Evolutionary conservation across 2,329 filamentous ascomycete species (phyloP), one percentile per base, ranked within the genome.

Genomic region (Venturia aucupariae): DNA sequence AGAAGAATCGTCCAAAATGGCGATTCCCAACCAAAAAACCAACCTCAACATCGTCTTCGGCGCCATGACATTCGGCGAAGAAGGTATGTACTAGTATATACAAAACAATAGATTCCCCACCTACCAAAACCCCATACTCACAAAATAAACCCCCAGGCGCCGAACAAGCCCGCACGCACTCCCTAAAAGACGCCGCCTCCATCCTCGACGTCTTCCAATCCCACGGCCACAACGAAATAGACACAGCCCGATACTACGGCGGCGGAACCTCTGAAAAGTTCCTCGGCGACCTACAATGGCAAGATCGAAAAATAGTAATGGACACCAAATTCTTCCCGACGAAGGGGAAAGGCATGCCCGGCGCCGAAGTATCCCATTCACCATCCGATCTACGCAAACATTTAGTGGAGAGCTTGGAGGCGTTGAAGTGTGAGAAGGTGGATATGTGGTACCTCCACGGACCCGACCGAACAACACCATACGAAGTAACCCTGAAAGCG

Each of bases 371-470:
- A 38, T 38, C 35, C 7, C 35, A 38, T 11, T 1, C 7, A 6
- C 35, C 35, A 11, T 8, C 35, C 35, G 35, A 38, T 38, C 11
- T 38, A 7, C 35, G 35, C 5, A 38, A 38, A 38, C 35, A 38
- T 6, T 65, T 81, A 5, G 64, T 69, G 39, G 69, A 72, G 11
- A 77, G 75, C 19, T 66, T 81, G 35, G 66, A 71, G 46, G 77
- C 75, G 1, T 71, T 82, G 17, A 70, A 75, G 41, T 70, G 74
- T 0, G 70, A 74, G 32, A 75, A 75, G 65, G 70, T 83, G 2
- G 75, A 82, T 46, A 76, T 81, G 61, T 81, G 75, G 69, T 83
- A 83, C 65, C 75, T 83, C 2, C 81, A 83, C 67, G 76, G 74
- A 0, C 80, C 80, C 63, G 81, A 83, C 68, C 72, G 76, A n/a